These are phyloP conservation scores for Botryosphaeria agaves DNA, from an alignment of 2,329 filamentous ascomycete genomes.

Conservation along the genomic window DNA sequence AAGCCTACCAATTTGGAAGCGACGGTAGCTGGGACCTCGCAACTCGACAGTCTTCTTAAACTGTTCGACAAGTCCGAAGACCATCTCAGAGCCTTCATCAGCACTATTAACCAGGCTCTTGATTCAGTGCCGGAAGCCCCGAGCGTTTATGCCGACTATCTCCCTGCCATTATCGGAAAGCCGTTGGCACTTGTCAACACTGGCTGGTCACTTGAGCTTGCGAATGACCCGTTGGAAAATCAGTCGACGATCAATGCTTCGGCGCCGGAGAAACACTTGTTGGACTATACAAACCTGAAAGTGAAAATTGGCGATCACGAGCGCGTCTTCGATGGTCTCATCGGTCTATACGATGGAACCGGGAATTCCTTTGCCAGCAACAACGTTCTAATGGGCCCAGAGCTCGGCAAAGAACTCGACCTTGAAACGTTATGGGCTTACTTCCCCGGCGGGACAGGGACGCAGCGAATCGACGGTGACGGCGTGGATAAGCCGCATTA, in stretches of 20 bases:
- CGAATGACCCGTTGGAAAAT: slow-evolving; percentile 2
- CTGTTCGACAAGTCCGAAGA: slow-evolving; percentile 7
- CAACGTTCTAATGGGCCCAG: no score
- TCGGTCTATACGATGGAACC: slow-evolving; percentile 20
- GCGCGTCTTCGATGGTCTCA: slow-evolving; percentile 19
- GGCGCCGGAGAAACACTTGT: background rate
- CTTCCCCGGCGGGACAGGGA: background rate
- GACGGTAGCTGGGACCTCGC: slow-evolving; percentile 4
- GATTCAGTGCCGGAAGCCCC: slow-evolving; percentile 14
- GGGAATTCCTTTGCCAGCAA: background rate
- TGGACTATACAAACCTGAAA: slow-evolving; percentile 19
- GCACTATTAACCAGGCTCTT: slow-evolving; percentile 19
- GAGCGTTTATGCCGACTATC: slow-evolving; percentile 17
- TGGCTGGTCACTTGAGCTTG: slow-evolving; percentile 22
- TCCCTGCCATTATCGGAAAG: slow-evolving; percentile 20
- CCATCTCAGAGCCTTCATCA: slow-evolving; percentile 16
- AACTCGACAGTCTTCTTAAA: slow-evolving; percentile 14
- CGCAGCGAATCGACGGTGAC: background rate
- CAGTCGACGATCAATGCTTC: slow-evolving; percentile 4
- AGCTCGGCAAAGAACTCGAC: no score
- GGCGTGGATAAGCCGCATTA: background rate
- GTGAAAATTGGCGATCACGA: slow-evolving; percentile 20
- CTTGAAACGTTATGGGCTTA: slow-evolving; percentile 5
- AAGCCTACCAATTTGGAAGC: slow-evolving; percentile 5
- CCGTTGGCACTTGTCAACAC: slow-evolving; percentile 25